Base-by-base conservation (phyloP, 805 yeast genomes). In the Zygoascus bituminiphila region DNA sequence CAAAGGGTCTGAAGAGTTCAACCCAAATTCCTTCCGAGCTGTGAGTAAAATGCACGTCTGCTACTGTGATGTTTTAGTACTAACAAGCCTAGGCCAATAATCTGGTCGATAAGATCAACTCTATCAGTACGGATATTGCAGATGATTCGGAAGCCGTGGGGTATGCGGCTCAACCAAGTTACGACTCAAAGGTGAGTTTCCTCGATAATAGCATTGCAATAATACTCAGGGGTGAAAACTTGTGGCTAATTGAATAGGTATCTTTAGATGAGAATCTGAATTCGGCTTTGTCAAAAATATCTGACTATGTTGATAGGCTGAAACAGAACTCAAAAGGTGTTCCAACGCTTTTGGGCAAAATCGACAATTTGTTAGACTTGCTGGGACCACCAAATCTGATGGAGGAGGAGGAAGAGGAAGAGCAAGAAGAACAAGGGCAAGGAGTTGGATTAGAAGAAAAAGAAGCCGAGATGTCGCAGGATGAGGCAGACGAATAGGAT, bases 61-160 rank as follows among this genome's bases (percentile, higher is more conserved):
- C 5, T 12, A 17, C 39, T 36, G 4, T 36, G 22, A 17, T 5
- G 10, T 15, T 9, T 36, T 20, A n/a, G 10, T 14, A 17, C 17
- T 17, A 36, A 9, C 17, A n/a, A 10, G 4, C n/a, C 33, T 17
- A 36, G 39, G 39, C 22, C 22, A 19, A 36, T 15, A 36, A 36
- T 17, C 39, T 36, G 20, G 20, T 36, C 4, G 39, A 15, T 8
- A 36, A 15, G 10, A 36, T 36, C 22, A 15, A 15, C 5, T 36
- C 39, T 4, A 9, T 19, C 10, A 36, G 39, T 15, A 12, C 22
- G 5, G 44, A 41, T 25, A 26, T 41, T n/a, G 26, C 25, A 10
- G 44, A 41, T 14, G 35, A 26, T 12, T 4, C 25, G 21, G 44
- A 41, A 26, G 31, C 33, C 25, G 35, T 41, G 6, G 44, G 44